Base-by-base conservation (phyloP, 2,329 filamentous ascomycete species). In the Venturia aucupariae region DNA sequence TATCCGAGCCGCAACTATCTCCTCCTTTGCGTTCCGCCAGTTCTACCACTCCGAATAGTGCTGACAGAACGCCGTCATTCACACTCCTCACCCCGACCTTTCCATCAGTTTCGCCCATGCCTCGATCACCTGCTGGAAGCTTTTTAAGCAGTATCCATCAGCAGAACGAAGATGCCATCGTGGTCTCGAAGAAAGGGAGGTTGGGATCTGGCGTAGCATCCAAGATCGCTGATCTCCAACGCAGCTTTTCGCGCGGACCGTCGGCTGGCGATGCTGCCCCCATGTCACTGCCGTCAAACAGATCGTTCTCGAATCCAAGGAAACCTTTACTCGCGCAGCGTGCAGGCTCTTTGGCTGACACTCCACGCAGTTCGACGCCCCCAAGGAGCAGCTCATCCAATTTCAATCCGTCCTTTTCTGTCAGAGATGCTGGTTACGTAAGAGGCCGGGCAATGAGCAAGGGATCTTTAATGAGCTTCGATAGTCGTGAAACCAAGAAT, bases 171-270 rank as follows among this genome's bases (percentile, higher is more conserved):
- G 61, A 54, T 17, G 32, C n/a, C 15, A 62, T 64, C 15, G 24
- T 55, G 7, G 55, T 64, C 5, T 41, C 22, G 22, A 64, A 64
- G 41, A 42, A 35, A 17, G 32, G 22, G 5, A 61, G 35, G 17
- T 10, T 61, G 8, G 60, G 46, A 15, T 41, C 32, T 17, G 60
- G 60, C 4, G 51, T 65, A 3, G 64, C 64, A 2, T 22, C 60
- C 19, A 61, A 62, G n/a, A 65, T 65, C 24, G 64, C 57, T 4
- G 64, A 61, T 39, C 46, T 65, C 4, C 64, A 65, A 30, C 64
- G 64, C 27, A 65, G 41, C 24, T 65, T 65, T 35, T 51, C 41
- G n/a, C 57, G 60, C 5, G 60, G 32, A 27, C 8, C 63, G 7
- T 46, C 63, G n/a, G 7, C 39, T 17, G 15, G 24, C 24, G 41